A percentile compares a stretch with the other conserved stretches of the same genome.
Evolutionary conservation across 2,329 filamentous ascomycete species (phyloP).

Genomic region (Trichoderma citrinoviride): DNA sequence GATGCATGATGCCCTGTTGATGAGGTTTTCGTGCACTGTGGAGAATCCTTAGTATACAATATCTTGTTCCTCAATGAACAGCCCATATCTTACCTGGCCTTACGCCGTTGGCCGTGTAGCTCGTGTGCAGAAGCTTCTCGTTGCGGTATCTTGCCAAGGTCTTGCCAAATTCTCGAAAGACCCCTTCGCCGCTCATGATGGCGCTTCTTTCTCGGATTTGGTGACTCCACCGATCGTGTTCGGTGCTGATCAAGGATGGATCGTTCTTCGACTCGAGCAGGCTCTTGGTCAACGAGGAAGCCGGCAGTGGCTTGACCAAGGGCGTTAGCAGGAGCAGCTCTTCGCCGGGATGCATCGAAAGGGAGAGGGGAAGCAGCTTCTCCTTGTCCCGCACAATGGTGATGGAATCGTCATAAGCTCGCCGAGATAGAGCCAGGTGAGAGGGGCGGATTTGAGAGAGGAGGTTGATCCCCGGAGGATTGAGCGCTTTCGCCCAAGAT

Average conservation of each 20-base stretch:
- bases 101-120: constrained; percentile 90
- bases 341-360: constrained; percentile 77
- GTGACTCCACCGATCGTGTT: constrained; percentile 57
- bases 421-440: constrained; percentile 76
- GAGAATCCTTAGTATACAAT: constrained; percentile 17
- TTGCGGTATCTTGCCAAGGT: constrained; percentile 82
- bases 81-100: constrained; percentile 58
- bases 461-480: constrained; percentile 74
- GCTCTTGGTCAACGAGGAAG: constrained; percentile 76
- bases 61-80: too few relatives aligned
- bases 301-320: constrained; percentile 86
- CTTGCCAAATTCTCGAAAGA: constrained; percentile 85
- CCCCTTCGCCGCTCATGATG: constrained; percentile 87
- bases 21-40: constrained; percentile 84
- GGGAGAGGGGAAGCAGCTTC: constrained; percentile 76
- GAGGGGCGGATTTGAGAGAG: constrained; percentile 78
- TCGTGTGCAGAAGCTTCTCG: constrained; percentile 86
- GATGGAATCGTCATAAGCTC: constrained; percentile 88
- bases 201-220: constrained; percentile 55
- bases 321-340: constrained; percentile 88
- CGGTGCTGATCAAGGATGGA: constrained; percentile 35
- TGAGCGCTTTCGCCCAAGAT: constrained; percentile 87
- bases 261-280: constrained; percentile 55
- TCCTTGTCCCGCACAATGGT: constrained; percentile 90
- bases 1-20: constrained; percentile 82